Base-by-base conservation (phyloP, 1,139 yeast genomes). In the Hanseniaspora sp. region DNA sequence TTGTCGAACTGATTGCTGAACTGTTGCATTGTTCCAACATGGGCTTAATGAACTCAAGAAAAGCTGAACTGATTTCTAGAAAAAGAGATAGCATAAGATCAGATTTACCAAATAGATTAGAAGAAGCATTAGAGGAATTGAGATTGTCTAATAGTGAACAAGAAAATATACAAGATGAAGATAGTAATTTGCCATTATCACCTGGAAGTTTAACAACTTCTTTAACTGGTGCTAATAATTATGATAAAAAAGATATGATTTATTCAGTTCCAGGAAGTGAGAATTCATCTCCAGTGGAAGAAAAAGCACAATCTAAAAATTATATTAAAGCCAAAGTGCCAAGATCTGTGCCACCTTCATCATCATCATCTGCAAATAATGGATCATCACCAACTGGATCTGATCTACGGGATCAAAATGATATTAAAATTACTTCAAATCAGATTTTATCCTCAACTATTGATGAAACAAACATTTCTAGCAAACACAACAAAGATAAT, bases 1-100 rank as follows among this genome's bases (percentile, higher is more conserved):
- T 92, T 52, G 92, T 96, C 67, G 98, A 94, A 70, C 74, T 92
- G 59, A 80, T 92, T 59, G 98, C 98, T 0, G 99, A 92, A 67
- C 74, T 92, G 53, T 75, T 92, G 56, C 99, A 92, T 69, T 92
- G 99, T 65, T 87, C 96, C 30, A 92, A 92, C 68, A 94, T 94
- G 98, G 94, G 92, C 0, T 72, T 92, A 47, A 74, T 92, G 60
- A 92, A 92, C 65, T 95, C 90, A 60, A 82, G 81, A 57, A 78
- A 79, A 59, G 96, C 96, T 12, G 95, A 79, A 63, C 80, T 76
- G 40, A 81, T 86, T 44, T 95, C 90, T 1, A 69, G 68, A 48
- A 84, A 83, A 63, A 77, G 98, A 55, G 95, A 88, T 64, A 72
- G 73, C 28, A 80, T 84, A 58, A 76, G 96, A 59, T 72, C 71